Conservation (phyloP, 2,329 filamentous ascomycete species). For the Alternaria alternata region DNA sequence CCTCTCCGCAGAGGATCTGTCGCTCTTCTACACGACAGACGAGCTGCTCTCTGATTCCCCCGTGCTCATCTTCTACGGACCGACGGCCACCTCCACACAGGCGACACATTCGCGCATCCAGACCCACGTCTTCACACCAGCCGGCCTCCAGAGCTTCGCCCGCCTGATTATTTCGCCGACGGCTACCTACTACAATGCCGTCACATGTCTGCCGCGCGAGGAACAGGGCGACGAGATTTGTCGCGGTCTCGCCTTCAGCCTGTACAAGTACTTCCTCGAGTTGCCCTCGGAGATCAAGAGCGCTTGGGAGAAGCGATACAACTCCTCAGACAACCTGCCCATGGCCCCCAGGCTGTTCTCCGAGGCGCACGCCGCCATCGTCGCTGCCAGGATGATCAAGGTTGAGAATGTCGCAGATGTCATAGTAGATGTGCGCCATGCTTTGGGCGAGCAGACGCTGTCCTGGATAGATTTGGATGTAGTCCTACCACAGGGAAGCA, state of each 20-base stretch:
- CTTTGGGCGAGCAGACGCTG: slow-evolving; percentile 81
- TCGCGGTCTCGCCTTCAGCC: slow-evolving; percentile 87
- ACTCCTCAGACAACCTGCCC: slow-evolving; percentile 64
- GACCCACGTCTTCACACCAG: slow-evolving; percentile 88
- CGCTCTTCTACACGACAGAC: slow-evolving; percentile 89
- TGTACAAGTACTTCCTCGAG: slow-evolving; percentile 94
- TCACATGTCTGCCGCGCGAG: slow-evolving; percentile 88
- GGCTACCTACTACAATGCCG: slow-evolving; percentile 88
- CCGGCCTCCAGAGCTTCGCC: slow-evolving; percentile 87
- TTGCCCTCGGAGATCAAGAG: slow-evolving; percentile 79
- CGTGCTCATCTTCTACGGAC: slow-evolving; percentile 89
- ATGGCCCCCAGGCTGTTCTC: slow-evolving; percentile 78
- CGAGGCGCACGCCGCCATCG: slow-evolving; percentile 89
- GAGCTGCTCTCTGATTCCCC: slow-evolving; percentile 81
- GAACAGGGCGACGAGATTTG: slow-evolving; percentile 95
- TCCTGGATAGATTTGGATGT: slow-evolving; percentile 89
- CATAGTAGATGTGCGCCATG: slow-evolving; percentile 74
- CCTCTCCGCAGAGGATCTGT: slow-evolving; percentile 81
- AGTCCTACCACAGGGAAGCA: slow-evolving; percentile 79
- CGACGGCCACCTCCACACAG: slow-evolving; percentile 87
- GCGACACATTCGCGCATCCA: slow-evolving; percentile 93
- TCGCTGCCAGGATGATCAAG: slow-evolving; percentile 84
- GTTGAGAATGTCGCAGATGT: slow-evolving; percentile 80
- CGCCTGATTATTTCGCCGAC: slow-evolving; percentile 93
- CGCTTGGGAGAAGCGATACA: slow-evolving; percentile 66